Percentiles rank a stretch among this genome's conserved stretches.
Evolutionary conservation across 2,329 filamentous ascomycete genomes (phyloP).

Genomic region (Monilinia laxa): DNA sequence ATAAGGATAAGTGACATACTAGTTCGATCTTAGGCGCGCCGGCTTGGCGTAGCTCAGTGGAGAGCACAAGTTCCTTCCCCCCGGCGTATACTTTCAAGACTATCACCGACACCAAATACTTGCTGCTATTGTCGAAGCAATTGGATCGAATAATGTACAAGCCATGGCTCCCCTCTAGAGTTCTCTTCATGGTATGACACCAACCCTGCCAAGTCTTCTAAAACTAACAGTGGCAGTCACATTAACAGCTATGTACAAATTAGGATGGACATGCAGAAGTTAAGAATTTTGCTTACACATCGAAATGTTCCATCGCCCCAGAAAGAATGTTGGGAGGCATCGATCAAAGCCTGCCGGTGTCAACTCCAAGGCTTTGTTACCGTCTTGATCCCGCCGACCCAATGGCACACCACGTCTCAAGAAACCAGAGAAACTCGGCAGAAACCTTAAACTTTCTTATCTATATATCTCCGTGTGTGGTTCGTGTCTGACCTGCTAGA

Average conservation of each 20-base stretch:
- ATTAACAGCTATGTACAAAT: background rate
- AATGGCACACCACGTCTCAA: no score
- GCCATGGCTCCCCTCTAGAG: no score
- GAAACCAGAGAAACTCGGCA: no score
- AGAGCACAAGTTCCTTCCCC: background rate
- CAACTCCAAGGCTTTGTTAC: background rate
- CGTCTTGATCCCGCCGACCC: background rate
- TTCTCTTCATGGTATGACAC: background rate
- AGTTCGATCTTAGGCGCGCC: background rate
- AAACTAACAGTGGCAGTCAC: background rate
- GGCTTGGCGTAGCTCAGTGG: background rate
- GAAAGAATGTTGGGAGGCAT: background rate
- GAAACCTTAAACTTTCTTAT: no score
- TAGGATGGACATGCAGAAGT: background rate
- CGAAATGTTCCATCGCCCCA: background rate
- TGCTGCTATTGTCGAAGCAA: background rate
- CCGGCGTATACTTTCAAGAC: background rate
- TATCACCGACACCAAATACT: no score
- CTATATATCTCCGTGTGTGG: no score
- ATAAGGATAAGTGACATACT: background rate
- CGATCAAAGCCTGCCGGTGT: background rate
- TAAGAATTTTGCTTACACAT: background rate
- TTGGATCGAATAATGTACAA: background rate
- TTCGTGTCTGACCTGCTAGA: background rate
- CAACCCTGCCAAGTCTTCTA: background rate